These are phyloP conservation scores for Debaryomyces hansenii DNA, from an alignment of 805 yeast genomes.

Conservation along the genomic window DNA sequence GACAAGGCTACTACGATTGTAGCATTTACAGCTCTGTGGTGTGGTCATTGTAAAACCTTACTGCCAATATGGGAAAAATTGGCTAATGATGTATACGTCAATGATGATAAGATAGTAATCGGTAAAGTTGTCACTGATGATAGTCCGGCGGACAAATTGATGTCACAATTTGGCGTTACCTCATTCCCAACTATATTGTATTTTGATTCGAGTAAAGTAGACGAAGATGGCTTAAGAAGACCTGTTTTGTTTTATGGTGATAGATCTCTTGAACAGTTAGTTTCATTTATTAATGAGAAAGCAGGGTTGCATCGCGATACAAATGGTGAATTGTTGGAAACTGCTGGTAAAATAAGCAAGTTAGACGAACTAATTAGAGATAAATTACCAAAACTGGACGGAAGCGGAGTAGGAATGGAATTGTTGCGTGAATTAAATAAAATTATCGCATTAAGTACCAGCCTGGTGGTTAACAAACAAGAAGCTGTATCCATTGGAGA, in stretches of 20 bases:
- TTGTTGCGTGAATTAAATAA: constrained; percentile 11
- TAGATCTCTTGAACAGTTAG: constrained; percentile 17
- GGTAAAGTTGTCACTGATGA: constrained; percentile 47
- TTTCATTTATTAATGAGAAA: constrained; percentile 27
- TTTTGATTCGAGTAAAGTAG: constrained; percentile 32
- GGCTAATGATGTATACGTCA: constrained; percentile 46
- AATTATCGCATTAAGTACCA: constrained; percentile 2
- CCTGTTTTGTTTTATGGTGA: constrained; percentile 30
- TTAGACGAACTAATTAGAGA: constrained; percentile 16
- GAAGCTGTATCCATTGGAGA: constrained; percentile 4
- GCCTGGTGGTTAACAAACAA: constrained; percentile 9
- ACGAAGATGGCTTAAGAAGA: constrained; percentile 21
- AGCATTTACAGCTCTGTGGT: constrained; percentile 61
- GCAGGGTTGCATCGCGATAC: constrained; percentile 27
- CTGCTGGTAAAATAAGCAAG: constrained; percentile 31
- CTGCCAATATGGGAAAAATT: constrained; percentile 51
- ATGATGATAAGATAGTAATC: constrained; percentile 40
- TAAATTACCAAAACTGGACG: neutral
- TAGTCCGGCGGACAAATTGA: constrained; percentile 43
- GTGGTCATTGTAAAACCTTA: constrained; percentile 55
- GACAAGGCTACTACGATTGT: constrained; percentile 39
- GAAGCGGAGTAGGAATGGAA: constrained; percentile 7
- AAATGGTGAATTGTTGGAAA: constrained; percentile 29
- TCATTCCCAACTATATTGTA: constrained; percentile 57
- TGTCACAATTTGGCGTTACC: constrained; percentile 39